Evolutionary conservation across 2,329 filamentous ascomycete species (phyloP), one percentile per base, ranked within the genome.

Genomic region (Mollisiaceae sp.): DNA sequence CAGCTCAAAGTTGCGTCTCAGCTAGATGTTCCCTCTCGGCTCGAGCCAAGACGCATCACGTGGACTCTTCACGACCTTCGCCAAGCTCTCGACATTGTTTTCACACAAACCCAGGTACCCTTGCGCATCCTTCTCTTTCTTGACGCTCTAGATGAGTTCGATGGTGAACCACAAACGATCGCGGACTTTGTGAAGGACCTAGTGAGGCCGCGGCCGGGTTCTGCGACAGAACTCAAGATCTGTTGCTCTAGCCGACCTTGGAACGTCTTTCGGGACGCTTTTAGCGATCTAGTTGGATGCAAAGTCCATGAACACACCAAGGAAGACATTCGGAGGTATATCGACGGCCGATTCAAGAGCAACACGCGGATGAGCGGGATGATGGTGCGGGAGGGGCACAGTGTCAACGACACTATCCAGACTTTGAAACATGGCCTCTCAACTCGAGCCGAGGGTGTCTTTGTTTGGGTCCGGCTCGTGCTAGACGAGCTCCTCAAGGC

Each of bases 381-480:
- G 38, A 41, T 41, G 38, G 38, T 3, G 12, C 38, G 38, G 38
- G 38, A 41, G 38, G 12, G 15, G 38, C 8, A 18, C 38, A 41
- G 8, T 41, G 38, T 5, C 38, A 41, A 41, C 15, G 38, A 41
- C 38, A 41, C 38, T 41, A 41, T 41, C 38, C 38, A 41, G 38
- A 41, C 38, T 11, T 41, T 41, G 38, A 41, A 41, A 41, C 4
- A 41, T 41, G 38, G 15, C 38, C 38, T 41, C 38, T 41, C 38
- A 56, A 36, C 18, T n/a, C 22, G 43, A 60, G 43, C 59, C 22
- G 41, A 60, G 20, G 59, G 59, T 15, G 59, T 60, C 15, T 60
- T 60, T 15, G 14, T 60, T 6, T 60, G 59, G 59, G n/a, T 60
- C 18, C 20, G 35, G 27, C 39, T 60, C 15, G 59, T 60, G n/a